phyloP scores from a whole-genome alignment of 2,329 filamentous ascomycete species.

The Aureobasidium sp. region DNA sequence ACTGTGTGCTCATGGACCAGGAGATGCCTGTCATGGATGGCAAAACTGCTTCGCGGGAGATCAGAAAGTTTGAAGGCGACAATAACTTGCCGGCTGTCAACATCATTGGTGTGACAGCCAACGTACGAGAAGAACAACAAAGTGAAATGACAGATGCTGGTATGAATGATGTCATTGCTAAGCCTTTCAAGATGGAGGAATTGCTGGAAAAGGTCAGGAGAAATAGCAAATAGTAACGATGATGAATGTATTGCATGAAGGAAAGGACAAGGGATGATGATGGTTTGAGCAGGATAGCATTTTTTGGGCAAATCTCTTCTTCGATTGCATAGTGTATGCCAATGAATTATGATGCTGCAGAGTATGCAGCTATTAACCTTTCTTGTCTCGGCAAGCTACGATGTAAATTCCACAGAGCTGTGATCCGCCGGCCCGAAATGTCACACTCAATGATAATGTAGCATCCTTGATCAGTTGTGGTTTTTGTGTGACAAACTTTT shows the following conservation, averaged over 20 bases:
- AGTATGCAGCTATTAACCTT: neutral
- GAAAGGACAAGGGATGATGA: neutral
- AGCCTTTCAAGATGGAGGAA: conserved; percentile 30
- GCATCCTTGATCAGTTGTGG: neutral
- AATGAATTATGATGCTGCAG: neutral
- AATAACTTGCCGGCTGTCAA: conserved; percentile 21
- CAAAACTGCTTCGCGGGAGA: conserved; percentile 24
- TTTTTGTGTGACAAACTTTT: neutral
- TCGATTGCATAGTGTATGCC: neutral
- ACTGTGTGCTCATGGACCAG: conserved; percentile 30
- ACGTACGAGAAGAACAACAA: conserved; percentile 29
- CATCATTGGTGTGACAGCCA: conserved; percentile 30
- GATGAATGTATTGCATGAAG: neutral
- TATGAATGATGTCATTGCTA: conserved; percentile 29
- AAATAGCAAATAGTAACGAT: neutral
- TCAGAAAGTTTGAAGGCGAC: conserved; percentile 23
- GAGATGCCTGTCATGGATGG: conserved; percentile 31
- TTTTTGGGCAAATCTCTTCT: neutral
- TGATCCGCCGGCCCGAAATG: neutral
- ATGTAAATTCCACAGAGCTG: neutral
- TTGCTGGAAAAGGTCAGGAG: conserved; percentile 20
- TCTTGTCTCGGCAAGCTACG: neutral
- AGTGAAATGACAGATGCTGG: conserved; percentile 27
- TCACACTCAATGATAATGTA: neutral
- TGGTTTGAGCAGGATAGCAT: neutral